A percentile compares a stretch with the other conserved stretches of the same genome.
These are phyloP conservation scores for Neoscytalidium dimidiatum DNA, from an alignment of 2,329 filamentous ascomycete genomes.

Conservation along the genomic window DNA sequence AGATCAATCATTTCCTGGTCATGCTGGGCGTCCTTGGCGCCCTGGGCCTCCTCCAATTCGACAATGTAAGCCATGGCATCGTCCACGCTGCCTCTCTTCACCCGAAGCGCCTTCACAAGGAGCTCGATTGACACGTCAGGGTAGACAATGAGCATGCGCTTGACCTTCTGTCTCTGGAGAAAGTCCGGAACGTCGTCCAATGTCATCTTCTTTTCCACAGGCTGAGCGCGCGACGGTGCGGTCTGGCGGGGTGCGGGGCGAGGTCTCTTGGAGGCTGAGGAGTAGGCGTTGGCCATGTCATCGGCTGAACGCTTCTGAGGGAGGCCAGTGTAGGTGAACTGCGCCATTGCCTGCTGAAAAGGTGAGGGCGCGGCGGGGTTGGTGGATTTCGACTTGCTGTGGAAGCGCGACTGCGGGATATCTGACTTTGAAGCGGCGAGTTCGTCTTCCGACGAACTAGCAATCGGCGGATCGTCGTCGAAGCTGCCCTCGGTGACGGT, in stretches of 20 bases:
- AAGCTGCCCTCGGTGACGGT: slow-evolving; percentile 60
- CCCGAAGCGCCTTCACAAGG: slow-evolving; percentile 53
- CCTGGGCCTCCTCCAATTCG: slow-evolving; percentile 36
- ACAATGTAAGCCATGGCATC: slow-evolving; percentile 55
- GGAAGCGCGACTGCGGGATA: slow-evolving; percentile 63
- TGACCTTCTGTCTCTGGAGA: slow-evolving; percentile 52
- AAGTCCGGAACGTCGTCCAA: slow-evolving; percentile 46
- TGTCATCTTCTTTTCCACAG: slow-evolving; percentile 29
- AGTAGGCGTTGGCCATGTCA: slow-evolving; percentile 29
- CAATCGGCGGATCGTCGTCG: slow-evolving; percentile 49
- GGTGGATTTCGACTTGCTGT: slow-evolving; percentile 29
- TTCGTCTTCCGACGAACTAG: slow-evolving; percentile 42
- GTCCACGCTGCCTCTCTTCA: slow-evolving; percentile 55
- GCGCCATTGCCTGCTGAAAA: not conserved
- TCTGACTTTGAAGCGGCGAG: slow-evolving; percentile 58
- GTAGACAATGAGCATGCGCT: slow-evolving; percentile 53
- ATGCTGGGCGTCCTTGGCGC: not conserved
- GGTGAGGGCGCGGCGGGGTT: not conserved
- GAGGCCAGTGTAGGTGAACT: not conserved
- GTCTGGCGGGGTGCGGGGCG: slow-evolving; percentile 25
- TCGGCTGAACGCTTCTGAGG: slow-evolving; percentile 33
- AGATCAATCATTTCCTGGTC: slow-evolving; percentile 30
- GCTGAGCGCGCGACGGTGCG: slow-evolving; percentile 36
- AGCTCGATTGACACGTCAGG: slow-evolving; percentile 48
- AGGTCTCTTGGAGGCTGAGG: not conserved